Percentiles rank a stretch among this genome's conserved stretches.
phyloP scores from a whole-genome alignment of 1,284 basidiomycete genomes.

The Puccinia coronata region DNA sequence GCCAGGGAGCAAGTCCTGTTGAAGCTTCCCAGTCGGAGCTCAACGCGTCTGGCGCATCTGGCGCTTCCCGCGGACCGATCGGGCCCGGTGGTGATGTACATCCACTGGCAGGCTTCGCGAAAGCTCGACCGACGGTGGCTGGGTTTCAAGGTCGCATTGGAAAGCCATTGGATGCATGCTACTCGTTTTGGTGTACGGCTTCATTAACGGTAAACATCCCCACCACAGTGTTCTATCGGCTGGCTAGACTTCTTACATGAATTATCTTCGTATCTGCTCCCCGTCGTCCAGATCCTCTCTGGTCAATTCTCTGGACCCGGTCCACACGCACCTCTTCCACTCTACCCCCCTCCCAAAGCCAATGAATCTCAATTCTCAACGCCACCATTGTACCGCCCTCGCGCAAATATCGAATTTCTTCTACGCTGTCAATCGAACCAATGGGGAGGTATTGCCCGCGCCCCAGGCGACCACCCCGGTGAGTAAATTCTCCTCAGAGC shows the following conservation, averaged over 20 bases:
- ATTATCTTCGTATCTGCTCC: neutral
- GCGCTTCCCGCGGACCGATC: neutral
- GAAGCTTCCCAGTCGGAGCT: neutral
- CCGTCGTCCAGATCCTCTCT: neutral
- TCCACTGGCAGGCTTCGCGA: too few species aligned
- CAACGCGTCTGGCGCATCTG: neutral
- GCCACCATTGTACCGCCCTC: constrained; percentile 10
- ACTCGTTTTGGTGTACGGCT: constrained; percentile 90
- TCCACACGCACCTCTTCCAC: neutral
- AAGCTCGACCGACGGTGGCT: constrained; percentile 11
- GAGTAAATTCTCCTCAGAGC: neutral
- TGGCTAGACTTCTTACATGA: neutral
- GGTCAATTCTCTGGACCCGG: neutral
- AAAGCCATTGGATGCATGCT: constrained; percentile 85
- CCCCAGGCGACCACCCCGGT: constrained; percentile 45
- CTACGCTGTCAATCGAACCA: constrained; percentile 44
- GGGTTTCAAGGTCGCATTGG: constrained; percentile 83
- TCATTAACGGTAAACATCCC: constrained; percentile 67
- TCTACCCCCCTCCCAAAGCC: neutral
- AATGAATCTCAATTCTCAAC: neutral
- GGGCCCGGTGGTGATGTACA: neutral
- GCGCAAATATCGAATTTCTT: constrained; percentile 44
- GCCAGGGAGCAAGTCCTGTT: neutral
- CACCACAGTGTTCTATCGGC: neutral
- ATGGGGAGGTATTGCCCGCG: constrained; percentile 44